Evolutionary conservation across 805 yeast species (phyloP), one percentile per base, ranked within the genome.

Genomic region (Candida sithepensis): DNA sequence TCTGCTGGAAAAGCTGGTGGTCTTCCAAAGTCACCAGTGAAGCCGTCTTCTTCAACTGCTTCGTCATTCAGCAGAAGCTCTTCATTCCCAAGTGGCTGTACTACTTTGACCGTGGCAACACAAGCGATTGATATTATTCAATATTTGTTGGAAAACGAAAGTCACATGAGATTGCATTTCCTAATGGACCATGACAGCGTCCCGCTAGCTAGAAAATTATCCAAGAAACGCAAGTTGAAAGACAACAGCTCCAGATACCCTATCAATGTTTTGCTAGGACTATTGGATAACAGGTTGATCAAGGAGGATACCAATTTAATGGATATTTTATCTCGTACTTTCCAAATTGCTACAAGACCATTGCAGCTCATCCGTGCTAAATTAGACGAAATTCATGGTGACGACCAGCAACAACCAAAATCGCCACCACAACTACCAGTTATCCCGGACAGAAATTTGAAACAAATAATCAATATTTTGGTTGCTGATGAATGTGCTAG

Each of bases 401-500:
- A 56, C 23, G 56, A 49, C 19, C 59, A 65, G 18, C 39, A 40
- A 4, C 54, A 49, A 24, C 39, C 51, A 3, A 59, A 52, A 45
- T 20, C 46, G 3, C 61, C 60, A 10, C 61, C 60, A 12, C 73
- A 73, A 28, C 69, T 85, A 2, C 95, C 96, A 2, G 65, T 67
- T 38, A 79, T 91, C 54, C 84, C 88, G 0, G 81, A 78, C 37
- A 66, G 71, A 19, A 84, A 83, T 53, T 70, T 88, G 58, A 75
- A 79, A 42, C 75, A 75, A 51, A 71, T 89, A 28, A 84, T 87
- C 14, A 74, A 81, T 20, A 81, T 88, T 28, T 71, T 91, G 45
- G 79, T 84, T 4, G 79, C 92, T 1, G 88, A 87, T 59, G 96
- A 91, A 47, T 89, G 97, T 60, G 82, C 91, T 32, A 84, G 88